These are phyloP conservation scores for Barnettozyma populi DNA, from an alignment of 805 yeast genomes.

Conservation along the genomic window DNA sequence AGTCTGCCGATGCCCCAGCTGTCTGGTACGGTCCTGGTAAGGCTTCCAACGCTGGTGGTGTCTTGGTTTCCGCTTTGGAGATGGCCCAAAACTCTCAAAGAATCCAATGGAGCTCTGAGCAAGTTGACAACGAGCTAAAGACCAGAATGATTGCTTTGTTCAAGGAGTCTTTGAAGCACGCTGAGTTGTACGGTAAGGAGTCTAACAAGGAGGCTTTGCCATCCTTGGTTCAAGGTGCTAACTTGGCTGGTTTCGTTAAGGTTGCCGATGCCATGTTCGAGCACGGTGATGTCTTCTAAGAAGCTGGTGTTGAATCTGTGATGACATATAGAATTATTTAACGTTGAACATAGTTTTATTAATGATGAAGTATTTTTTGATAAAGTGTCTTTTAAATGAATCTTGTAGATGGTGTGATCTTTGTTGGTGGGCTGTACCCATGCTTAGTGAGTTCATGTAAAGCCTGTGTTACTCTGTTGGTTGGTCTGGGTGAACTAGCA, in stretches of 20 bases:
- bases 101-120: conserved; percentile 84
- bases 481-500: too few relatives aligned
- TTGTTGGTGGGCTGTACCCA: too few relatives aligned
- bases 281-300: conserved; percentile 73
- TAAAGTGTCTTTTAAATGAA: too few relatives aligned
- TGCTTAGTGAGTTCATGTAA: too few relatives aligned
- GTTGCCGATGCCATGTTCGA: conserved; percentile 98
- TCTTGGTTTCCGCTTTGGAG: conserved; percentile 96
- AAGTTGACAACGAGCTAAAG: conserved; percentile 88
- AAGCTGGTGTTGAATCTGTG: not conserved
- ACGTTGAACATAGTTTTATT: conserved; percentile 7
- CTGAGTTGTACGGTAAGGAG: conserved; percentile 73
- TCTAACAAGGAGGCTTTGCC: conserved; percentile 65
- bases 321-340: conserved; percentile 9
- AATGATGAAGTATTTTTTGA: conserved; percentile 5
- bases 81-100: conserved; percentile 99
- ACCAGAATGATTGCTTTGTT: conserved; percentile 90
- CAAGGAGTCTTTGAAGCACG: conserved; percentile 87
- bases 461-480: too few relatives aligned
- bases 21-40: conserved; percentile 99
- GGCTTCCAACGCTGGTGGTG: conserved; percentile 99
- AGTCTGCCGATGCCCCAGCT: conserved; percentile 38
- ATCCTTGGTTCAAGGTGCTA: conserved; percentile 96
- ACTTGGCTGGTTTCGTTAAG: conserved; percentile 97
- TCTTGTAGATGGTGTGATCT: not conserved